phyloP scores from a whole-genome alignment of 192 early-diverging fungal species.

The Gigaspora rosea region DNA sequence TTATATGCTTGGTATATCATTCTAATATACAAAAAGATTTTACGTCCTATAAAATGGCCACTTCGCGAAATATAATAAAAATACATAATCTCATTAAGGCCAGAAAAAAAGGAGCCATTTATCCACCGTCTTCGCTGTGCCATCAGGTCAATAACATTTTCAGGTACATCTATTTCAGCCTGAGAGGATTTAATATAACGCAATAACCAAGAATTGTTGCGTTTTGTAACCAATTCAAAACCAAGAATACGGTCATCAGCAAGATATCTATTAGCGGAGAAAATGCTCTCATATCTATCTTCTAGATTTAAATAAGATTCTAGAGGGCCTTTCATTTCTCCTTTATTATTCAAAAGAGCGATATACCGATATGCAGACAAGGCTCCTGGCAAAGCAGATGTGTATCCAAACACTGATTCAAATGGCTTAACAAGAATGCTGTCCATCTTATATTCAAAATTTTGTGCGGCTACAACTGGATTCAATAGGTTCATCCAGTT shows the following conservation, averaged over 20 bases:
- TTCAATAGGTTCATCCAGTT: constrained; percentile 53
- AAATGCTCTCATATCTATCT: constrained; percentile 60
- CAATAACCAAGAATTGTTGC: constrained; percentile 64
- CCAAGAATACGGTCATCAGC: constrained; percentile 86
- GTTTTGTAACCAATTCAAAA: constrained; percentile 82
- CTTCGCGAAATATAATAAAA: constrained; percentile 76
- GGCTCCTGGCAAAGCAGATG: constrained; percentile 82
- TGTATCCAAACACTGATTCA: constrained; percentile 86
- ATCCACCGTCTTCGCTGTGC: constrained; percentile 96
- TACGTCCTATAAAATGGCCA: constrained; percentile 71
- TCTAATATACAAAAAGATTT: constrained; percentile 73
- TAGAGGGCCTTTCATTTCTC: too few species aligned
- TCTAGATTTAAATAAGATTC: constrained; percentile 77
- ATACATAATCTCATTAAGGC: constrained; percentile 79
- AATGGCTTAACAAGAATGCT: constrained; percentile 70
- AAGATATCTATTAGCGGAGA: constrained; percentile 80
- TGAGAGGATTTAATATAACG: constrained; percentile 70
- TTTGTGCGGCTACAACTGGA: constrained; percentile 63
- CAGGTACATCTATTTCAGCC: constrained; percentile 85
- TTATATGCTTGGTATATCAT: constrained; percentile 81
- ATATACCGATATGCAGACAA: constrained; percentile 83
- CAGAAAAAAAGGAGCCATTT: constrained; percentile 93
- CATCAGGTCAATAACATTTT: constrained; percentile 82
- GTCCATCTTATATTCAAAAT: constrained; percentile 75
- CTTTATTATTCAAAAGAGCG: constrained; percentile 65